These are phyloP conservation scores for Mycena floridula DNA, from an alignment of 768 basidiomycete species.

Conservation along the genomic window DNA sequence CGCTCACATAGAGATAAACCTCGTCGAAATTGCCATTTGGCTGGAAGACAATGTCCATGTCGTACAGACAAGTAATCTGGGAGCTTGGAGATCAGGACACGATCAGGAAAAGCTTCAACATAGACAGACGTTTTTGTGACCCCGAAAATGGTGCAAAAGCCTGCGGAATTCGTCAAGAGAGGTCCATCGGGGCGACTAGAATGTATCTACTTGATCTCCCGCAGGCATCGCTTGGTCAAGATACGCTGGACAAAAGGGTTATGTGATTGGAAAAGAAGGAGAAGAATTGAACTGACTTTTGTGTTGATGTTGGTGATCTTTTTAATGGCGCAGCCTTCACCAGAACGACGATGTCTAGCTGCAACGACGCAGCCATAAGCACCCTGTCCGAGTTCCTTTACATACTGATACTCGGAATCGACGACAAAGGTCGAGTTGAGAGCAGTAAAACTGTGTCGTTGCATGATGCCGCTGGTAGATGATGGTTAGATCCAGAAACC, in stretches of 20 bases:
- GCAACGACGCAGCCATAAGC: conserved; percentile 91
- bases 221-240: conserved; percentile 90
- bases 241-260: conserved; percentile 54
- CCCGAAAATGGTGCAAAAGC: conserved; percentile 93
- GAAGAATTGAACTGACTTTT: conserved; percentile 39
- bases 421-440: conserved; percentile 86
- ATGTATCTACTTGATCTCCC: conserved; percentile 77
- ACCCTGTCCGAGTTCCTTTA: conserved; percentile 96
- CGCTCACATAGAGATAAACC: conserved; percentile 86
- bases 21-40: conserved; percentile 91
- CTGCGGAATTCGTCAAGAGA: conserved; percentile 28
- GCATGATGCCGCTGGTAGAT: background rate
- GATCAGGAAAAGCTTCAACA: conserved; percentile 4
- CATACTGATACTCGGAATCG: conserved; percentile 85
- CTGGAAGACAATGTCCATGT: conserved; percentile 97
- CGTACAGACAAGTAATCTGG: conserved; percentile 94
- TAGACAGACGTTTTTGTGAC: conserved; percentile 88
- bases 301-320: conserved; percentile 94
- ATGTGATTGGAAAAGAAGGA: background rate
- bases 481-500: too few relatives aligned
- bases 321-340: conserved; percentile 92
- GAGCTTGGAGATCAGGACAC: conserved; percentile 8
- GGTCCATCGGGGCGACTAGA: background rate
- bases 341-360: conserved; percentile 75
- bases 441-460: conserved; percentile 25